Conservation (phyloP, 768 basidiomycete genomes). For the Postia placenta region DNA sequence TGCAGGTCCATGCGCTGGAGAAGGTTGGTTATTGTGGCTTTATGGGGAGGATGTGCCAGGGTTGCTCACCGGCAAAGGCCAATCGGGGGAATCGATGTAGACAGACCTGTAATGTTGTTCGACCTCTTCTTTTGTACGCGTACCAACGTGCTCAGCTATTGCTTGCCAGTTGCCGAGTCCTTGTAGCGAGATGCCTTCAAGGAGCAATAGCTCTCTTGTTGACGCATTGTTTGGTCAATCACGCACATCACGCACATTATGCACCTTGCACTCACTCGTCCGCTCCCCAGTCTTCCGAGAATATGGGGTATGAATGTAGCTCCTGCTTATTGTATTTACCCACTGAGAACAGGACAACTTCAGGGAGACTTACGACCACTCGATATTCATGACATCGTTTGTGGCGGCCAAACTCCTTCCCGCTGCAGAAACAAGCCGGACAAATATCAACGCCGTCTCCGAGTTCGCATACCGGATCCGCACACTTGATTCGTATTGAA, state of each 20-base stretch:
- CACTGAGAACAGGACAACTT: not conserved
- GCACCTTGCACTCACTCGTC: constrained; percentile 66
- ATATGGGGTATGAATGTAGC: constrained; percentile 94
- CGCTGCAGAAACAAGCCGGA: constrained; percentile 85
- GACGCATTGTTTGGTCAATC: not conserved
- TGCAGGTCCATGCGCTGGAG: constrained; percentile 38
- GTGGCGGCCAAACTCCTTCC: constrained; percentile 84
- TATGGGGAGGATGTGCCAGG: not conserved
- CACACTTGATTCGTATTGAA: constrained; percentile 95
- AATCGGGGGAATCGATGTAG: constrained; percentile 72
- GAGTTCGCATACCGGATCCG: constrained; percentile 68
- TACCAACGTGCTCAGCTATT: constrained; percentile 91
- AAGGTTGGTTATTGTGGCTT: constrained; percentile 4
- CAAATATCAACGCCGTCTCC: constrained; percentile 89
- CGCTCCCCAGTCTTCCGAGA: constrained; percentile 93
- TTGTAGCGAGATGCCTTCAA: constrained; percentile 82
- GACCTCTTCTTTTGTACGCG: constrained; percentile 89
- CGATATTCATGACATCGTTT: constrained; percentile 86
- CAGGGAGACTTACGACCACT: constrained; percentile 58
- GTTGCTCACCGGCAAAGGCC: constrained; percentile 72
- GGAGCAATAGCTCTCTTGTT: constrained; percentile 75
- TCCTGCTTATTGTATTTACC: constrained; percentile 45
- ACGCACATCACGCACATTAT: not conserved
- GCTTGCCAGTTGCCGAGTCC: constrained; percentile 97
- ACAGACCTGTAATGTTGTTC: constrained; percentile 81